phyloP scores from a whole-genome alignment of 495 filamentous ascomycete species.

The Penicillium coprophilum region DNA sequence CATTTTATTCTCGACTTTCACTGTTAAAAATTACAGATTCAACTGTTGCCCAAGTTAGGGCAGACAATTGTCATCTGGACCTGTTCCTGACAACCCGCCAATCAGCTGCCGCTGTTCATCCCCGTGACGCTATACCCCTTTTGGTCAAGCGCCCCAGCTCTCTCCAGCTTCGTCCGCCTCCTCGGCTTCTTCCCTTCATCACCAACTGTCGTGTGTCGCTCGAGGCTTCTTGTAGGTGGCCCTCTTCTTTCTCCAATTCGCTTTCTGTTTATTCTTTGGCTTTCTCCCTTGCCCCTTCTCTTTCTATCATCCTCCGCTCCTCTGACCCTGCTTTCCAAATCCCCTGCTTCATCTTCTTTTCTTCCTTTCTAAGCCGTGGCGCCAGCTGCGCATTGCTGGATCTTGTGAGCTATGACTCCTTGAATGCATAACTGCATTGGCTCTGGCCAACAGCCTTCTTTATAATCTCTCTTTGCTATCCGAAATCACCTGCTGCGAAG shows the following conservation, averaged over 20 bases:
- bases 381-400: constrained; percentile 27
- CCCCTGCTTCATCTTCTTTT: constrained; percentile 24
- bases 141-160: constrained; percentile 26
- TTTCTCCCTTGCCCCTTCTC: constrained; percentile 24
- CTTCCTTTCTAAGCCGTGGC: constrained; percentile 19
- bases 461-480: constrained; percentile 18
- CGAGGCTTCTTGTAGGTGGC: constrained; percentile 52
- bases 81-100: not conserved
- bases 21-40: not conserved
- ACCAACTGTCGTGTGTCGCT: constrained; percentile 22
- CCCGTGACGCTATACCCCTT: constrained; percentile 12
- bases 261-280: constrained; percentile 24
- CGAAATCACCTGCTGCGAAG: constrained; percentile 12
- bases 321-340: constrained; percentile 19
- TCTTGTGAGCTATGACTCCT: constrained; percentile 20
- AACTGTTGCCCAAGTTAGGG: not conserved
- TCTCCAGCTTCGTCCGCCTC: constrained; percentile 26
- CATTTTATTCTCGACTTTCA: not conserved
- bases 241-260: constrained; percentile 31
- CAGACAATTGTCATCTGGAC: constrained; percentile 8
- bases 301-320: constrained; percentile 19
- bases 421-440: constrained; percentile 18
- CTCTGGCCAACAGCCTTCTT: constrained; percentile 20
- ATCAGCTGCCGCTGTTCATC: constrained; percentile 4
- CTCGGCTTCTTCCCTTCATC: constrained; percentile 18